Evolutionary conservation across 2,329 filamentous ascomycete species (phyloP).

Genomic region (Drechmeria coniospora): DNA sequence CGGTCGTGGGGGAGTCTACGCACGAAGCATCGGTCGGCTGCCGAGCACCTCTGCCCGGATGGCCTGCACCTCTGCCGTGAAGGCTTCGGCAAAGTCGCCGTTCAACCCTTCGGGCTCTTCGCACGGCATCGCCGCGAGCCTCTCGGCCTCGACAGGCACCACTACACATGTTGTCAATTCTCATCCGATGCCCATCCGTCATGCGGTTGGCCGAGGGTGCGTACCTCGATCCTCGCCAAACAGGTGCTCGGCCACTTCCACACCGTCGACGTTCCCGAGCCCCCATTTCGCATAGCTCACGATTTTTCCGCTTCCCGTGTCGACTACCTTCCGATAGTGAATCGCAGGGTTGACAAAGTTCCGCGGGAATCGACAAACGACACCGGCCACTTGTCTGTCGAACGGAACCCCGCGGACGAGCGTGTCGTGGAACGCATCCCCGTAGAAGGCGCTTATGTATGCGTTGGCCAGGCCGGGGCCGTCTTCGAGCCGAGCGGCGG

Average conservation of each 20-base stretch:
- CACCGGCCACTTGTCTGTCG: slow-evolving; percentile 1
- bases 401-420: neutral
- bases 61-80: neutral
- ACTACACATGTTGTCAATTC: no score
- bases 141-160: neutral
- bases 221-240: neutral
- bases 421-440: slow-evolving; percentile 1
- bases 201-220: no score
- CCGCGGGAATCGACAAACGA: neutral
- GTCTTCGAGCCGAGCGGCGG: slow-evolving; percentile 2
- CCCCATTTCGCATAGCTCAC: slow-evolving; percentile 2
- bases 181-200: no score
- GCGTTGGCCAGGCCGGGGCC: slow-evolving; percentile 1
- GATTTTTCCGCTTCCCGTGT: neutral
- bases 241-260: no score
- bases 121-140: neutral
- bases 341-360: neutral
- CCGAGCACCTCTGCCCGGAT: neutral
- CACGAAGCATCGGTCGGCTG: neutral
- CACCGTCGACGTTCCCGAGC: neutral
- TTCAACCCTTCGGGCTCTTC: neutral
- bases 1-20: no score
- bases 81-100: neutral
- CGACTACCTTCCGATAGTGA: neutral
- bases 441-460: slow-evolving; percentile 1